Percentiles rank a stretch among this genome's conserved stretches.
Evolutionary conservation across 2,329 filamentous ascomycete genomes (phyloP).

Genomic region (Ascomycota sp.): DNA sequence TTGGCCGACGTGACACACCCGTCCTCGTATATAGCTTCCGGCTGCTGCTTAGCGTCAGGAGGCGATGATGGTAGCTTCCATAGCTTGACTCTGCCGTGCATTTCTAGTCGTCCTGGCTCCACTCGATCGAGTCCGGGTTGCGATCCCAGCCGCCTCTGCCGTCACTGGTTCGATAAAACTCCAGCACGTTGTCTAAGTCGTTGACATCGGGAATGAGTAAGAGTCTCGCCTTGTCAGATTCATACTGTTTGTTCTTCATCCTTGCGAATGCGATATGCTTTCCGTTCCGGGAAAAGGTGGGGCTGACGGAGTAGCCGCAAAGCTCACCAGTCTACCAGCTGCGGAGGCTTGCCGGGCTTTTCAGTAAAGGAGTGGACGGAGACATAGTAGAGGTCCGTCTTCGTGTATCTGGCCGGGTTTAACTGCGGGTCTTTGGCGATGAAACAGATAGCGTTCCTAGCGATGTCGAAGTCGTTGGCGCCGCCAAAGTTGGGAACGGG

Average conservation of each 20-base stretch:
- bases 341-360: conserved; percentile 24
- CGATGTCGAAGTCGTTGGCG: conserved; percentile 60
- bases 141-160: conserved; percentile 43
- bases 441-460: conserved; percentile 44
- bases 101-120: conserved; percentile 45
- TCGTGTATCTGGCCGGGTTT: conserved; percentile 56
- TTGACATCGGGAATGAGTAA: conserved; percentile 41
- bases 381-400: conserved; percentile 61
- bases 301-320: conserved; percentile 42
- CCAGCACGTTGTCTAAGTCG: conserved; percentile 35
- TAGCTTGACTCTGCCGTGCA: conserved; percentile 39
- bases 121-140: conserved; percentile 33
- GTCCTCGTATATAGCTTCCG: conserved; percentile 26
- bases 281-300: conserved; percentile 57
- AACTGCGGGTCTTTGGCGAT: conserved; percentile 54
- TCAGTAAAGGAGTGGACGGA: conserved; percentile 41
- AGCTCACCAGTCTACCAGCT: conserved; percentile 33
- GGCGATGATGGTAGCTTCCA: conserved; percentile 41
- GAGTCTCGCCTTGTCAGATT: conserved; percentile 50
- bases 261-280: conserved; percentile 53
- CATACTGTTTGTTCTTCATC: conserved; percentile 60
- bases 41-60: conserved; percentile 23
- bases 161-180: conserved; percentile 41
- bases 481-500: conserved; percentile 67
- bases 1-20: conserved; percentile 34